phyloP scores from a whole-genome alignment of 345 rosid genomes.

The Hibiscus mutabilis region DNA sequence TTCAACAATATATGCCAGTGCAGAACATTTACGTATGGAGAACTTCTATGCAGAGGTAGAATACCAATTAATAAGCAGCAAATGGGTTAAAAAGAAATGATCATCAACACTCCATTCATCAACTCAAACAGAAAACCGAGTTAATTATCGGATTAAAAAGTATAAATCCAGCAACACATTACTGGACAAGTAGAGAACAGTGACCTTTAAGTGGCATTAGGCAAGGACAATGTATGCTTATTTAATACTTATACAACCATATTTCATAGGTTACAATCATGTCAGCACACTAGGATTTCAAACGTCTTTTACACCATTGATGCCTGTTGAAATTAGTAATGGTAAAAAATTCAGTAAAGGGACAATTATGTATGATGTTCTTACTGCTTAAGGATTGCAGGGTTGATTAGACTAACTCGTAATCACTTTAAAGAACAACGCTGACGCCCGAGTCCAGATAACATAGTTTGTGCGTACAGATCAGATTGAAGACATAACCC shows the following conservation, averaged over 20 bases:
- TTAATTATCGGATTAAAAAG: background rate
- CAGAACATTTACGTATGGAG: background rate
- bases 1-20: background rate
- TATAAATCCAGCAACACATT: background rate
- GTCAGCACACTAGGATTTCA: background rate
- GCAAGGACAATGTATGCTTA: background rate
- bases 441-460: background rate
- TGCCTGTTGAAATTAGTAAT: background rate
- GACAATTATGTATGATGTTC: background rate
- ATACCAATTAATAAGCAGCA: background rate
- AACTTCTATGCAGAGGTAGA: background rate
- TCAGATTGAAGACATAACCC: background rate
- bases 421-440: no score
- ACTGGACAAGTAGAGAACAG: background rate
- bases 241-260: background rate
- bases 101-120: background rate
- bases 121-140: background rate
- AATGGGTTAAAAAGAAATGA: background rate
- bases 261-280: background rate
- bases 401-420: background rate
- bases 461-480: background rate
- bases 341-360: background rate
- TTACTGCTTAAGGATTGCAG: background rate
- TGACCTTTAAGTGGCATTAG: background rate
- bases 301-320: background rate